A percentile compares a stretch with the other conserved stretches of the same genome.
phyloP scores from a whole-genome alignment of 768 basidiomycete genomes.

The Russula sp. region DNA sequence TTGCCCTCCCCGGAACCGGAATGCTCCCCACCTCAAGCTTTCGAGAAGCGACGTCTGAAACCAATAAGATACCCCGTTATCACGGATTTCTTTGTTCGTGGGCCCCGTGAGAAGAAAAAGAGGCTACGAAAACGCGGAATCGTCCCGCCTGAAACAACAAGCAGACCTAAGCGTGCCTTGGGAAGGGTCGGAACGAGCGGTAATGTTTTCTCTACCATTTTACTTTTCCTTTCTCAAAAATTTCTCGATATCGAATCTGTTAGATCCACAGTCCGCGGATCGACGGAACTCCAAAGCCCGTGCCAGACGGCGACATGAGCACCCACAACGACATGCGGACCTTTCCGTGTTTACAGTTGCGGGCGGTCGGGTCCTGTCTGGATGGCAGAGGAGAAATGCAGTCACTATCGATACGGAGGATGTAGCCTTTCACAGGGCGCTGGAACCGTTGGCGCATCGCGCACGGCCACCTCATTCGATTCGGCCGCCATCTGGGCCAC shows the following conservation, averaged over 20 bases:
- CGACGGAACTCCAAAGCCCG: background rate
- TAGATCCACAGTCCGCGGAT: background rate
- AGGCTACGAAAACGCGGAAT: background rate
- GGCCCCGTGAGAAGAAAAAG: background rate
- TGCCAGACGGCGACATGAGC: constrained; percentile 5
- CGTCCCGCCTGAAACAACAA: background rate
- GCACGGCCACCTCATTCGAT: background rate
- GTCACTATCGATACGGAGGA: constrained; percentile 42
- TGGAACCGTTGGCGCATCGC: constrained; percentile 2
- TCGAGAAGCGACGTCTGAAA: background rate
- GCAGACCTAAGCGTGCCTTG: background rate
- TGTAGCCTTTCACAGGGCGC: constrained; percentile 24
- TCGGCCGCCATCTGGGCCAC: background rate
- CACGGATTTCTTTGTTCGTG: constrained; percentile 8
- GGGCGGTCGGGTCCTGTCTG: constrained; percentile 34
- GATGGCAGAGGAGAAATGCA: constrained; percentile 28
- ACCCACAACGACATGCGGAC: constrained; percentile 26
- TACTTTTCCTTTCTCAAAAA: background rate
- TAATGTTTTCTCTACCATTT: background rate
- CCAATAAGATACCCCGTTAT: constrained; percentile 6
- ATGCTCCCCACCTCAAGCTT: background rate
- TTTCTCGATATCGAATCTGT: background rate
- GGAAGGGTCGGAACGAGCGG: background rate
- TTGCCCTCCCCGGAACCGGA: background rate
- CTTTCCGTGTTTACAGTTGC: constrained; percentile 35